Conservation (phyloP, 1,284 basidiomycete species). For the Ustilago curta region DNA sequence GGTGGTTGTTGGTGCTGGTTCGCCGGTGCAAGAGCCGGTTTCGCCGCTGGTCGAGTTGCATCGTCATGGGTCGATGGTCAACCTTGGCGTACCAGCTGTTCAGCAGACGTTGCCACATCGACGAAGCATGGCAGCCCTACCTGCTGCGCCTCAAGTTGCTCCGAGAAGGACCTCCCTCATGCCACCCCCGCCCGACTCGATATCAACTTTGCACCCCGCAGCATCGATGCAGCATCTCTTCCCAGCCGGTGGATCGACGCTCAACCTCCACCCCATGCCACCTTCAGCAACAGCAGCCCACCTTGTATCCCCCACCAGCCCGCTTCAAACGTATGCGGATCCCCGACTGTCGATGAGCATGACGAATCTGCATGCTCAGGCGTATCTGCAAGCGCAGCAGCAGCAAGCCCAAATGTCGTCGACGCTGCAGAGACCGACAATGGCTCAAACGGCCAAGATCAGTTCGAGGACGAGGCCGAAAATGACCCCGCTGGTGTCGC, state of each 20-base stretch:
- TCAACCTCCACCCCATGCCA: slow-evolving; percentile 14
- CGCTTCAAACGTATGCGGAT: slow-evolving; percentile 3
- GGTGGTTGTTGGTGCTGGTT: slow-evolving; percentile 4
- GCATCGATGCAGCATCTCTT: slow-evolving; percentile 31
- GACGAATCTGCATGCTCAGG: slow-evolving; percentile 42
- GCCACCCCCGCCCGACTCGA: slow-evolving; percentile 8
- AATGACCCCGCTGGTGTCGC: slow-evolving; percentile 24
- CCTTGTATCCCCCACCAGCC: slow-evolving; percentile 8
- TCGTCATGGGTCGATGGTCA: slow-evolving; percentile 32
- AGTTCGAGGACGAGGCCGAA: slow-evolving; percentile 20
- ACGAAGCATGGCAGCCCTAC: slow-evolving; percentile 22
- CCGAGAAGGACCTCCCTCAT: slow-evolving; percentile 29
- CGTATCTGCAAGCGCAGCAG: slow-evolving; percentile 29
- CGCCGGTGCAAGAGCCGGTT: slow-evolving; percentile 4
- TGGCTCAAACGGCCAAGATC: slow-evolving; percentile 24
- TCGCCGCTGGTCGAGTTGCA: slow-evolving; percentile 25
- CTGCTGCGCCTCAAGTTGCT: slow-evolving; percentile 23
- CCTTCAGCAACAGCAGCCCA: not conserved
- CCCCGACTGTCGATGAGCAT: slow-evolving; percentile 40
- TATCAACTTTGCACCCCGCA: slow-evolving; percentile 5
- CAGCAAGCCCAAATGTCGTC: slow-evolving; percentile 16
- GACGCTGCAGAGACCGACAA: slow-evolving; percentile 10
- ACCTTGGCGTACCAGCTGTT: slow-evolving; percentile 6
- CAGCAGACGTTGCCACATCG: slow-evolving; percentile 15
- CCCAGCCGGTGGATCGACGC: not conserved